Conservation (phyloP, 345 rosid species). For the Excoecaria agallocha region DNA sequence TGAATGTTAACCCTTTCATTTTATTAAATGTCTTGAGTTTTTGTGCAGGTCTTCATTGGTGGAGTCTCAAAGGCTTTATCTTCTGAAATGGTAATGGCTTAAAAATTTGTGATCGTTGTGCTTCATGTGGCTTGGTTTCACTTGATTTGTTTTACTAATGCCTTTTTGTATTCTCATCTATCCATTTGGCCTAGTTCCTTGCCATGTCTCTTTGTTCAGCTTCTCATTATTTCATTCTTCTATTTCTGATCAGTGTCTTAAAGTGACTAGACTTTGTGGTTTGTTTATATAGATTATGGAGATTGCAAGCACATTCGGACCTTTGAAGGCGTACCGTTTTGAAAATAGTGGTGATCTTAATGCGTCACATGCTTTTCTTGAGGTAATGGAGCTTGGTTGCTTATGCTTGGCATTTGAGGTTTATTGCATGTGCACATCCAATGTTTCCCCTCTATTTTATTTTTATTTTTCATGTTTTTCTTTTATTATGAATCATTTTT, state of each 20-base stretch:
- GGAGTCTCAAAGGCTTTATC: slow-evolving; percentile 73
- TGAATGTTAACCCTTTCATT: not conserved
- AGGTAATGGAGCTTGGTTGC: slow-evolving; percentile 51
- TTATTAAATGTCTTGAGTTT: not conserved
- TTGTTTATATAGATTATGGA: slow-evolving; percentile 62
- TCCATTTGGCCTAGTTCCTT: not conserved
- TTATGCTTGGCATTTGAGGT: slow-evolving; percentile 13
- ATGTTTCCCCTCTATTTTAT: not conserved
- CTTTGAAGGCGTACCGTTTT: slow-evolving; percentile 68
- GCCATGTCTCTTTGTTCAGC: not conserved
- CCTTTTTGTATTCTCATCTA: not conserved
- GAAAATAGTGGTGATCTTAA: slow-evolving; percentile 37
- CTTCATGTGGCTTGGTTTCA: not conserved
- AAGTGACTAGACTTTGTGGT: slow-evolving; percentile 19
- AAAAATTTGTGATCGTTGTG: not conserved
- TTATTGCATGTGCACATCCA: not conserved
- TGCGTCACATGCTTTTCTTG: slow-evolving; percentile 59
- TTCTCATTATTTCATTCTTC: not conserved
- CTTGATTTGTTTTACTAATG: not conserved
- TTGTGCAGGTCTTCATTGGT: slow-evolving; percentile 82
- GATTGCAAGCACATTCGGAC: slow-evolving; percentile 84
- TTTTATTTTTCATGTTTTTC: not conserved
- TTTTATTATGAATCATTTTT: not conserved
- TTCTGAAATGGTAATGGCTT: slow-evolving; percentile 69
- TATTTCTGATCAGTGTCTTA: not conserved